A percentile compares a stretch with the other conserved stretches of the same genome.
phyloP scores from a whole-genome alignment of 1,139 yeast species.

The Taiozyma sp. region DNA sequence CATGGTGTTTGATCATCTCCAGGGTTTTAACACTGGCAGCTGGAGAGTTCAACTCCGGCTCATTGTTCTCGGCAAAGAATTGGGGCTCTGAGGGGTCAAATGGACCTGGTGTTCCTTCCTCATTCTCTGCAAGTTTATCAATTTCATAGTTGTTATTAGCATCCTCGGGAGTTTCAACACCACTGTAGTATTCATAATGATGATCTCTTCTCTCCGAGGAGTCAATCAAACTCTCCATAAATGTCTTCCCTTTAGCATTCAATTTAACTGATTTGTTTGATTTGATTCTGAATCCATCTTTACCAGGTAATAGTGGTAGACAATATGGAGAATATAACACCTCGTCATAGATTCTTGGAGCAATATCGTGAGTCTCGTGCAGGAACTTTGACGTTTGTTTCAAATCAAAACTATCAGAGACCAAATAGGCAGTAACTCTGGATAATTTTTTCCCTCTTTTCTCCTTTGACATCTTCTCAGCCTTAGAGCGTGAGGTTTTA shows the following conservation, averaged over 20 bases:
- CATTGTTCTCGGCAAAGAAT: conserved; percentile 40
- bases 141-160: conserved; percentile 47
- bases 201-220: conserved; percentile 84
- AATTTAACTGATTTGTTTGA: conserved; percentile 66
- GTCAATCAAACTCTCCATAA: conserved; percentile 74
- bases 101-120: conserved; percentile 27
- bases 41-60: conserved; percentile 13
- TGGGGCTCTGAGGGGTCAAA: conserved; percentile 70
- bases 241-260: conserved; percentile 51
- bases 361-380: conserved; percentile 67
- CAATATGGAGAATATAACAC: conserved; percentile 88
- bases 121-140: conserved; percentile 27
- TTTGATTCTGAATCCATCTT: conserved; percentile 76
- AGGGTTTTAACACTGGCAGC: conserved; percentile 23
- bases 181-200: conserved; percentile 86
- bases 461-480: conserved; percentile 67
- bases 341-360: conserved; percentile 86
- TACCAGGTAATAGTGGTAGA: conserved; percentile 83
- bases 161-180: conserved; percentile 67
- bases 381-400: conserved; percentile 61
- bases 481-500: conserved; percentile 37
- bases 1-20: conserved; percentile 67
- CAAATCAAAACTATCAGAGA: conserved; percentile 77
- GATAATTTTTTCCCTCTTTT: conserved; percentile 66
- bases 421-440: conserved; percentile 85